These are phyloP conservation scores for Coemansia sp. DNA, from an alignment of 192 early-diverging fungal species.

Conservation along the genomic window DNA sequence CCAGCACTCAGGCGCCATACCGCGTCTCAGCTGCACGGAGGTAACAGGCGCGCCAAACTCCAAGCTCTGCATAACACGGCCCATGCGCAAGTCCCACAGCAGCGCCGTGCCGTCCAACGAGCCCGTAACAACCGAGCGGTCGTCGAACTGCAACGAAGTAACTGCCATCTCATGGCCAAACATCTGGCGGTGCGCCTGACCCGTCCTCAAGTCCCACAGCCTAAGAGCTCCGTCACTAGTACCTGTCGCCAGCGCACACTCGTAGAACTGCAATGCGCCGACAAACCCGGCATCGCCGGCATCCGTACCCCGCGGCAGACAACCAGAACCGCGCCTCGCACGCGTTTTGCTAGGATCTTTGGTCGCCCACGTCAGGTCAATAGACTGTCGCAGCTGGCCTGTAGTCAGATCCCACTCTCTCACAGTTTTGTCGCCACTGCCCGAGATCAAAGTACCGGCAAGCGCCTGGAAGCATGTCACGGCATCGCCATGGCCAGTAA, in stretches of 20 bases:
- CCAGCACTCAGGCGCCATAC: conserved; percentile 55
- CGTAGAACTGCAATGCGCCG: conserved; percentile 76
- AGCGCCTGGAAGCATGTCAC: conserved; percentile 55
- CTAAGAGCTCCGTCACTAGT: conserved; percentile 73
- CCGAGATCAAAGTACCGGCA: conserved; percentile 57
- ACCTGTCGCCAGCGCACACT: conserved; percentile 74
- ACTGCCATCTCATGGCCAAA: conserved; percentile 67
- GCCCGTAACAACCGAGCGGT: conserved; percentile 72
- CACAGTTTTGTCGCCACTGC: conserved; percentile 76
- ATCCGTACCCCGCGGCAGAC: conserved; percentile 29
- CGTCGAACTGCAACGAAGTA: conserved; percentile 70
- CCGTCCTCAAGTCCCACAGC: conserved; percentile 82
- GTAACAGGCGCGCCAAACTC: conserved; percentile 59
- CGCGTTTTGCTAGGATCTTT: conserved; percentile 3
- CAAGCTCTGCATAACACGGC: conserved; percentile 63
- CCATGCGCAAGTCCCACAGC: conserved; percentile 81
- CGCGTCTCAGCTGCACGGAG: conserved; percentile 25
- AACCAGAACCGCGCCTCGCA: background rate
- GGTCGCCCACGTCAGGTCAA: conserved; percentile 75
- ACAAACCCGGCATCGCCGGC: conserved; percentile 61
- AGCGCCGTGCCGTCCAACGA: conserved; percentile 67
- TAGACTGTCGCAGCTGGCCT: conserved; percentile 64
- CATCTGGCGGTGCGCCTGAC: conserved; percentile 73
- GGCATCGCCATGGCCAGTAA: conserved; percentile 38
- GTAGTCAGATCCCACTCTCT: conserved; percentile 79